Percentiles rank a stretch among this genome's conserved stretches.
Conservation (phyloP, 208 protist species). For the Wallacemonas sp. region DNA sequence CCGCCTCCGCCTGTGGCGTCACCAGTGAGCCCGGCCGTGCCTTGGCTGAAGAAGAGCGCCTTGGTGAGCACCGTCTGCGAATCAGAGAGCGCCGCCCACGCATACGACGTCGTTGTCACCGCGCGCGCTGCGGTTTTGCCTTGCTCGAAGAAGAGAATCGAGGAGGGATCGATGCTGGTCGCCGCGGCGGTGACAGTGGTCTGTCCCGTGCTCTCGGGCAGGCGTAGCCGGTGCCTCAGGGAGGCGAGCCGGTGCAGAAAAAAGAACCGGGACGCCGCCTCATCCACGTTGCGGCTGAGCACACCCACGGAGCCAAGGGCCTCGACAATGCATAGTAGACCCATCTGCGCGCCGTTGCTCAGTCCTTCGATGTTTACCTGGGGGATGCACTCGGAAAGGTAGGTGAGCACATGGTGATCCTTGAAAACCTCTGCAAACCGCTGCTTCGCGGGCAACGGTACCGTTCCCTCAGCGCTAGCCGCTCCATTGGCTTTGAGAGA, state of each 20-base stretch:
- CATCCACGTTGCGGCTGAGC: constrained; percentile 59
- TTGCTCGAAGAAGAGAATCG: constrained; percentile 42
- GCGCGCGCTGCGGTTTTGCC: constrained; percentile 41
- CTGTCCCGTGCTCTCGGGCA: constrained; percentile 16
- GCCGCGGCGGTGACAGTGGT: neutral
- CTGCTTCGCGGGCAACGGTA: neutral
- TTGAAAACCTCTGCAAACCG: constrained; percentile 18
- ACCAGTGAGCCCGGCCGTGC: neutral
- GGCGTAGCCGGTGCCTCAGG: constrained; percentile 54
- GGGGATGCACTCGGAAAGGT: constrained; percentile 50
- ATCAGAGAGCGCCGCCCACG: constrained; percentile 73
- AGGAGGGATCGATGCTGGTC: constrained; percentile 21
- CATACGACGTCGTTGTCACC: constrained; percentile 33
- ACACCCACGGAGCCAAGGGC: constrained; percentile 40
- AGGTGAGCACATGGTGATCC: constrained; percentile 20
- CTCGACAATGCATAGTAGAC: constrained; percentile 75
- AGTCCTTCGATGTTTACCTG: constrained; percentile 52
- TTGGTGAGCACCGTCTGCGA: constrained; percentile 44
- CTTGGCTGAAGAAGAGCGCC: constrained; percentile 35
- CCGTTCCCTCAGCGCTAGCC: too few species aligned
- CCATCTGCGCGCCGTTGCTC: constrained; percentile 48
- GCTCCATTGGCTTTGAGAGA: too few species aligned
- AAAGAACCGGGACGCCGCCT: constrained; percentile 69
- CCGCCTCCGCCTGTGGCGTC: neutral
- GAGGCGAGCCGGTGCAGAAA: constrained; percentile 62